Conservation (phyloP, 2,329 filamentous ascomycete genomes). For the Arthrobotrys musiformis region DNA sequence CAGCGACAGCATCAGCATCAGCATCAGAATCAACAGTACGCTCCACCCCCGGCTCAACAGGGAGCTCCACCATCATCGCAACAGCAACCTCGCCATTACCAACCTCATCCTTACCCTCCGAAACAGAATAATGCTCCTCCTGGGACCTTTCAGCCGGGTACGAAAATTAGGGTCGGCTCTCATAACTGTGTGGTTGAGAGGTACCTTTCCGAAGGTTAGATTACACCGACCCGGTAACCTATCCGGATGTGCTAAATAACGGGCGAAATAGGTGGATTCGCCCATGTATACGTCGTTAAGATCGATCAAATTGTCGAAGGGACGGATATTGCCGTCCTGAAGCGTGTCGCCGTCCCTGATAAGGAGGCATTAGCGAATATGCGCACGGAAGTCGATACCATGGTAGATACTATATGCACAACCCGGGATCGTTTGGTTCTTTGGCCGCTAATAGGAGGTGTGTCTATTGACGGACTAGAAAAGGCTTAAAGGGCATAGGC, state of each 20-base stretch:
- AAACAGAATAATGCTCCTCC: conserved; percentile 65
- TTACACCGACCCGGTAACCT: conserved; percentile 56
- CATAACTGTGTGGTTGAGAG: conserved; percentile 95
- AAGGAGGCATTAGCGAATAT: conserved; percentile 94
- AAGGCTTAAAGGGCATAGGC: conserved; percentile 93
- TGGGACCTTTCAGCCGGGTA: conserved; percentile 90
- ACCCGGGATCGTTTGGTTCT: background rate
- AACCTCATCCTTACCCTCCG: conserved; percentile 57
- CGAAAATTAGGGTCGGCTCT: conserved; percentile 93
- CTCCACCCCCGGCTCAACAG: conserved; percentile 35
- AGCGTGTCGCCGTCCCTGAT: conserved; percentile 95
- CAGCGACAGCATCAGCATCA: conserved; percentile 1
- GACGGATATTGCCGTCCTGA: conserved; percentile 84
- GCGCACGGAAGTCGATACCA: conserved; percentile 98
- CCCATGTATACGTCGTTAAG: conserved; percentile 96
- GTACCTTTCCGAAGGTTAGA: conserved; percentile 83
- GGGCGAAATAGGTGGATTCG: conserved; percentile 77
- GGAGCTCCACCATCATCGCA: conserved; percentile 29
- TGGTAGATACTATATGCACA: conserved; percentile 66
- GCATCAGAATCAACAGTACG: conserved; percentile 15
- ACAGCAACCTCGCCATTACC: conserved; percentile 44
- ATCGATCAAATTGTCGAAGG: conserved; percentile 80
- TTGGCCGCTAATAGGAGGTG: conserved; percentile 27
- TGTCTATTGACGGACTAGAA: conserved; percentile 66
- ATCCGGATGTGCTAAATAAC: conserved; percentile 23